Conservation (phyloP, 1,284 basidiomycete genomes). For the Ustilago trichophora region DNA sequence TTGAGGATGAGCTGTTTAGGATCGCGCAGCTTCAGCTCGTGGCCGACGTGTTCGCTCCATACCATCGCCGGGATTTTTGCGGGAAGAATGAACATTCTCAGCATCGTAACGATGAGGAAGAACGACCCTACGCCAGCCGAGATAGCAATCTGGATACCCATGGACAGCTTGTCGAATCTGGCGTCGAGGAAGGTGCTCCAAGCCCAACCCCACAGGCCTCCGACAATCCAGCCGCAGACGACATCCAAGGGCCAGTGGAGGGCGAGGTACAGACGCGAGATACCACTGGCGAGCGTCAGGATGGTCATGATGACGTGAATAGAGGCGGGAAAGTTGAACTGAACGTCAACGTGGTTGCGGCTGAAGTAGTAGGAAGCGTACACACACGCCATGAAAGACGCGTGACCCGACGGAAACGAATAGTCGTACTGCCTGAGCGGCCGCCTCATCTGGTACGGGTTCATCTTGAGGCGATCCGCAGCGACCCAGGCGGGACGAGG, state of each 20-base stretch:
- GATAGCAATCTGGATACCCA: conserved; percentile 19
- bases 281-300: conserved; percentile 16
- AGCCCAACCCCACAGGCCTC: conserved; percentile 23
- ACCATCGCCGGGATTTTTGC: conserved; percentile 22
- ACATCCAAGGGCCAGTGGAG: conserved; percentile 27
- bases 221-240: conserved; percentile 19
- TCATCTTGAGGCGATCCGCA: conserved; percentile 21
- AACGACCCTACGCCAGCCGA: conserved; percentile 9
- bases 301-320: conserved; percentile 8
- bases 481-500: conserved; percentile 31
- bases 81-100: conserved; percentile 15
- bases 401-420: conserved; percentile 22
- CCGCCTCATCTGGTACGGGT: conserved; percentile 16
- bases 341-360: conserved; percentile 5
- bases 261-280: conserved; percentile 25
- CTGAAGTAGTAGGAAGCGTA: conserved; percentile 22
- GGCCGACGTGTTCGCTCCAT: conserved; percentile 21
- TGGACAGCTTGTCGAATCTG: conserved; percentile 9
- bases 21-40: conserved; percentile 14
- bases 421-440: conserved; percentile 26
- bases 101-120: conserved; percentile 16
- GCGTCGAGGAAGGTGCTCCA: conserved; percentile 15
- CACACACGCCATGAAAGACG: conserved; percentile 25
- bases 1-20: conserved; percentile 25
- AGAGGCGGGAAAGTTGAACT: conserved; percentile 11